These are phyloP conservation scores for Paraconiothyrium brasiliense DNA, from an alignment of 2,329 filamentous ascomycete genomes.

Conservation along the genomic window DNA sequence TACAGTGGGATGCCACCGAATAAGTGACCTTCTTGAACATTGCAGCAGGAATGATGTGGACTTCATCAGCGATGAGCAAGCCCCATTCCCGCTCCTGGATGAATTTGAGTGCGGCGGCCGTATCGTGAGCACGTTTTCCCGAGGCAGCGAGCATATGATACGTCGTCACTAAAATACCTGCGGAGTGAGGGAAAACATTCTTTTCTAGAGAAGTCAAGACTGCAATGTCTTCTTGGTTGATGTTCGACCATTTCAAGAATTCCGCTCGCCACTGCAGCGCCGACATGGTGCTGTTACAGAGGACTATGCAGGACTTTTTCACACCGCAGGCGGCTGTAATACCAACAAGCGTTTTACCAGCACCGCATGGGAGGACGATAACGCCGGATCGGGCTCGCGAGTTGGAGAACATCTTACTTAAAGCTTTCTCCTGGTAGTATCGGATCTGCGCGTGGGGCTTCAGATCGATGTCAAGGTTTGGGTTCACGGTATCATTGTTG, in stretches of 20 bases:
- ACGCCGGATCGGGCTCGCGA: slow-evolving; percentile 96
- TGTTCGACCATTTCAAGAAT: slow-evolving; percentile 99
- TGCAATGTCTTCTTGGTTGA: slow-evolving; percentile 90
- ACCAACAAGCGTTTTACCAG: slow-evolving; percentile 96
- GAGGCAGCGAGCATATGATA: slow-evolving; percentile 99
- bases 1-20: slow-evolving; percentile 92
- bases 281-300: slow-evolving; percentile 97
- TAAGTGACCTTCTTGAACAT: slow-evolving; percentile 96
- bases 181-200: slow-evolving; percentile 82
- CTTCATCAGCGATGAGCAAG: slow-evolving; percentile 95
- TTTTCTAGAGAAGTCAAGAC: slow-evolving; percentile 96
- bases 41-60: slow-evolving; percentile 95
- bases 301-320: slow-evolving; percentile 93
- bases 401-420: slow-evolving; percentile 99
- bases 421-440: slow-evolving; percentile 94
- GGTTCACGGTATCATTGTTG: slow-evolving; percentile 86
- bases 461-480: slow-evolving; percentile 92
- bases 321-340: slow-evolving; percentile 98
- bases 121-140: slow-evolving; percentile 86
- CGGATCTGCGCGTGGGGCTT: slow-evolving; percentile 89
- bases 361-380: slow-evolving; percentile 95
- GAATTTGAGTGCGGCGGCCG: slow-evolving; percentile 98
- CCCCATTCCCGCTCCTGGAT: slow-evolving; percentile 92
- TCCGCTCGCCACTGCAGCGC: slow-evolving; percentile 97
- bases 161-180: slow-evolving; percentile 95